These are phyloP conservation scores for Hibiscus tridactylites DNA, from an alignment of 345 rosid species.

Conservation along the genomic window DNA sequence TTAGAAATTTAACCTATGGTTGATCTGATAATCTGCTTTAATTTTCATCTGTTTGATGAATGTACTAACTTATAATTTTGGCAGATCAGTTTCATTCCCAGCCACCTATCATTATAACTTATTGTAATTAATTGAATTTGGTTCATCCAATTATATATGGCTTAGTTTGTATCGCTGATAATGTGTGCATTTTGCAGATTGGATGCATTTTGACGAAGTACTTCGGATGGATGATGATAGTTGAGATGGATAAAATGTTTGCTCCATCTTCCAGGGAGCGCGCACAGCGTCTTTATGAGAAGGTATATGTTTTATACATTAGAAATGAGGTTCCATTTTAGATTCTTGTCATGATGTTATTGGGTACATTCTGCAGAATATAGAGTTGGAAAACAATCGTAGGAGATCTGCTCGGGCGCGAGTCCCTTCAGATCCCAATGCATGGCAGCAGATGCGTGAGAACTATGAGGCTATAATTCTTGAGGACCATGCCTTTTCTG, in stretches of 20 bases:
- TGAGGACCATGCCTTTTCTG: constrained; percentile 83
- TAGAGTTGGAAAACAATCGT: constrained; percentile 74
- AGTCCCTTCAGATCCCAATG: constrained; percentile 67
- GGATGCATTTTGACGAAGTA: constrained; percentile 16
- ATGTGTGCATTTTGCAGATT: constrained; percentile 22
- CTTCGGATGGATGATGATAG: constrained; percentile 61
- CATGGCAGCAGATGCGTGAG: constrained; percentile 96
- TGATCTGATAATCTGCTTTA: not conserved
- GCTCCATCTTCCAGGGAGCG: constrained; percentile 69
- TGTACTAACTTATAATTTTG: not conserved
- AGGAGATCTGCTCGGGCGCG: constrained; percentile 72
- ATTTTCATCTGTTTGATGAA: not conserved
- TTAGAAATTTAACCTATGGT: not conserved
- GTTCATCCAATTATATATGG: not conserved
- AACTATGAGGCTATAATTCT: constrained; percentile 90
- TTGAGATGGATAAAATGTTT: constrained; percentile 79
- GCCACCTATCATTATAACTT: not conserved
- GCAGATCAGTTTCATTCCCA: not conserved
- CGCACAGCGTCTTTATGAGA: constrained; percentile 64
- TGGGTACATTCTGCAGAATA: constrained; percentile 37
- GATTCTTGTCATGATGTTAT: not conserved
- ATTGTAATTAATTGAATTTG: not conserved
- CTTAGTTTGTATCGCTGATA: constrained; percentile 4
- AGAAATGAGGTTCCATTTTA: not conserved
- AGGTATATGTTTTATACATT: constrained; percentile 35